These are phyloP conservation scores for Domatiomyces catenatus DNA, from an alignment of 2,329 filamentous ascomycete species.

Conservation along the genomic window DNA sequence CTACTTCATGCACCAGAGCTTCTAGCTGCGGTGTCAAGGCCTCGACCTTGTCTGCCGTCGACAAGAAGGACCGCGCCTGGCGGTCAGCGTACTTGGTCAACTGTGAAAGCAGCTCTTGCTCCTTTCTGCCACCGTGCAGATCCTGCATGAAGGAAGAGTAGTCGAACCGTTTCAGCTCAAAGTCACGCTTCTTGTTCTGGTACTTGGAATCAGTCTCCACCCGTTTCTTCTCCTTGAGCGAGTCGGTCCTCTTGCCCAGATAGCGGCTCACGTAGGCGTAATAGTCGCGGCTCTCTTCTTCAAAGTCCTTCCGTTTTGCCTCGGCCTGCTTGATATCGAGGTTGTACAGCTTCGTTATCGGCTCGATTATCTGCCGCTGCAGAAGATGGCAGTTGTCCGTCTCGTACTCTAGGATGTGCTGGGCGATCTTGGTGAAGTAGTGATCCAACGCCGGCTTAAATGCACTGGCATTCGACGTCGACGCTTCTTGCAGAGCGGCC, in stretches of 20 bases:
- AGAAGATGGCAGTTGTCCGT: constrained; percentile 68
- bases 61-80: constrained; percentile 69
- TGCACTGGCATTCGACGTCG: constrained; percentile 80
- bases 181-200: constrained; percentile 80
- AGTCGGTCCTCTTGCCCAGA: constrained; percentile 89
- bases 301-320: constrained; percentile 90
- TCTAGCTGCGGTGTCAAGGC: constrained; percentile 76
- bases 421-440: constrained; percentile 93
- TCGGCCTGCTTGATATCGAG: constrained; percentile 97
- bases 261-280: constrained; percentile 92
- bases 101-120: constrained; percentile 89
- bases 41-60: constrained; percentile 75
- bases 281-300: constrained; percentile 97
- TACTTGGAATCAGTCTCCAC: constrained; percentile 93
- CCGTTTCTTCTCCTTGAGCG: constrained; percentile 92
- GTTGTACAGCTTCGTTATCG: constrained; percentile 78
- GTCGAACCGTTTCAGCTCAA: constrained; percentile 94
- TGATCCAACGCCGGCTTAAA: constrained; percentile 95
- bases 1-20: constrained; percentile 75
- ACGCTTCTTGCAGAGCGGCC: constrained; percentile 72
- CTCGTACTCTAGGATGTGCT: constrained; percentile 78
- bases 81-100: constrained; percentile 86
- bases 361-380: constrained; percentile 88
- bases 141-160: constrained; percentile 99
- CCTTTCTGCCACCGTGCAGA: constrained; percentile 94